These are phyloP conservation scores for Stylonectria norvegica DNA, from an alignment of 2,329 filamentous ascomycete species.

Conservation along the genomic window DNA sequence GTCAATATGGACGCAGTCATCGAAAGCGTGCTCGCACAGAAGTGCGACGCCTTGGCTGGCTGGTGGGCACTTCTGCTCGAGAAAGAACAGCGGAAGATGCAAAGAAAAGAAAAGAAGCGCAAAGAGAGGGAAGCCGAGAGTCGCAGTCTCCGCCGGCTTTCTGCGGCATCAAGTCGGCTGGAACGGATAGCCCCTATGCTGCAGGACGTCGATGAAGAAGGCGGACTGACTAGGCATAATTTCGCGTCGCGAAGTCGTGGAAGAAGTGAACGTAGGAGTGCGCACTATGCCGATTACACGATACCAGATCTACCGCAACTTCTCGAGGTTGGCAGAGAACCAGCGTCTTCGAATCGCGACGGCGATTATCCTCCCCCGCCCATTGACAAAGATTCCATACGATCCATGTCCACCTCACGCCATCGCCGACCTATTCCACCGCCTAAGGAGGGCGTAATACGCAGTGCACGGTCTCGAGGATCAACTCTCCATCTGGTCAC, in stretches of 20 bases:
- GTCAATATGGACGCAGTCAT: constrained; percentile 94
- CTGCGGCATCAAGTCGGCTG: constrained; percentile 82
- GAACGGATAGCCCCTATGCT: constrained; percentile 76
- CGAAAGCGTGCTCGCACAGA: constrained; percentile 85
- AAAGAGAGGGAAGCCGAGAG: constrained; percentile 80
- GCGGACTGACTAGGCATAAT: constrained; percentile 46
- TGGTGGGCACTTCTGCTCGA: constrained; percentile 96
- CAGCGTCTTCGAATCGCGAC: constrained; percentile 42
- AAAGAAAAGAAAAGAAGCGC: constrained; percentile 73
- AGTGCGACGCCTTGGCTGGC: constrained; percentile 84
- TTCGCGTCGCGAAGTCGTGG: constrained; percentile 64
- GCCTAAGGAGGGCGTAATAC: constrained; percentile 73
- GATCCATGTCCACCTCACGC: constrained; percentile 73
- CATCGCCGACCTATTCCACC: constrained; percentile 74
- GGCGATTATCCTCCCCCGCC: constrained; percentile 62
- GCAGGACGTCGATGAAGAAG: constrained; percentile 76
- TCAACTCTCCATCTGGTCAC: constrained; percentile 86
- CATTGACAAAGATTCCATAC: constrained; percentile 73
- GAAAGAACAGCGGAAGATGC: constrained; percentile 88
- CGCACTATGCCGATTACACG: constrained; percentile 59
- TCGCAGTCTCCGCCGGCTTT: constrained; percentile 75
- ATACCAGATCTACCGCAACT: constrained; percentile 74
- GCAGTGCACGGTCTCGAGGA: constrained; percentile 69
- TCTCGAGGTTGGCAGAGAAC: constrained; percentile 55
- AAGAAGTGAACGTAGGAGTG: constrained; percentile 71